Percentiles rank a stretch among this genome's conserved stretches.
These are phyloP conservation scores for Xylaria scruposa DNA, from an alignment of 495 filamentous ascomycete genomes.

Conservation along the genomic window DNA sequence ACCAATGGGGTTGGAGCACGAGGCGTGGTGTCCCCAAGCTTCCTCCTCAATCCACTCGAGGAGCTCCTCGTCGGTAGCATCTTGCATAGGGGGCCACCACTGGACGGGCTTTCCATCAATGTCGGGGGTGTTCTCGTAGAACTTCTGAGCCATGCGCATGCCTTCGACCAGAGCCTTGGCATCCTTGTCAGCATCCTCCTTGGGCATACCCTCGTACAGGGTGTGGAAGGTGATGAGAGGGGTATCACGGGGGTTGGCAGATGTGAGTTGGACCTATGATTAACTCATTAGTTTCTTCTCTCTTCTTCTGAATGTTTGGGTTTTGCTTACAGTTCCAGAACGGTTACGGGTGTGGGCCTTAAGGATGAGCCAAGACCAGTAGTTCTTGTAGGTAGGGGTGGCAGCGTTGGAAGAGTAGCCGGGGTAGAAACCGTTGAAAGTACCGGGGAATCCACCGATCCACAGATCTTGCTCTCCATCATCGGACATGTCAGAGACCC, in stretches of 20 bases:
- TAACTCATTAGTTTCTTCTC: background rate
- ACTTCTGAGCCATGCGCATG: constrained; percentile 45
- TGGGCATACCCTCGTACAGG: constrained; percentile 48
- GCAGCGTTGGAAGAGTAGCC: constrained; percentile 40
- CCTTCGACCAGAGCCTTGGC: constrained; percentile 51
- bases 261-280: constrained; percentile 48
- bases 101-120: constrained; percentile 55
- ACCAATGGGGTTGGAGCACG: constrained; percentile 64
- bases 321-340: constrained; percentile 52
- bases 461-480: constrained; percentile 57
- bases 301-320: background rate
- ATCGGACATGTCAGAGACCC: constrained; percentile 48
- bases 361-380: constrained; percentile 57
- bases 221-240: constrained; percentile 63
- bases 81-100: constrained; percentile 53
- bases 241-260: constrained; percentile 60
- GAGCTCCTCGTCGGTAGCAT: constrained; percentile 48
- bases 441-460: constrained; percentile 58
- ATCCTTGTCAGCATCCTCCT: constrained; percentile 38
- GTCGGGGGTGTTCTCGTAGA: constrained; percentile 52
- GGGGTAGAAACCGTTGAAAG: constrained; percentile 61
- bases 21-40: constrained; percentile 67
- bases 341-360: constrained; percentile 60
- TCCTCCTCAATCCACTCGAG: constrained; percentile 56
- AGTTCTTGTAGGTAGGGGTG: constrained; percentile 39